A percentile compares a stretch with the other conserved stretches of the same genome.
These are phyloP conservation scores for Fusarium hainanense DNA, from an alignment of 2,329 filamentous ascomycete species.

Conservation along the genomic window DNA sequence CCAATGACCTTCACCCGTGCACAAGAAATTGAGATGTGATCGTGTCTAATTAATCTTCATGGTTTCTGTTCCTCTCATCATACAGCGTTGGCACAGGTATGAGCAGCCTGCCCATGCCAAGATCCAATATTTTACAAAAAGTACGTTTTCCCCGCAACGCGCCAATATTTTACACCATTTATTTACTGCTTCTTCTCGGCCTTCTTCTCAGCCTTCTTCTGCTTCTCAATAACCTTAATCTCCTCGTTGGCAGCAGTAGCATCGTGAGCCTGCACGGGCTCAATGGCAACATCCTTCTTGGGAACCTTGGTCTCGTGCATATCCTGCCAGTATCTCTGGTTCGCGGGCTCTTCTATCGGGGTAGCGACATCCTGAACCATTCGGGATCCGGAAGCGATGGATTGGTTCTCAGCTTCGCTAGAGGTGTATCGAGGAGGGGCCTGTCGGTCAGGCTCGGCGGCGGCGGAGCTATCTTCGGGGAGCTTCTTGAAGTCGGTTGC, in stretches of 20 bases:
- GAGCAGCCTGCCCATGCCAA: slow-evolving; percentile 29
- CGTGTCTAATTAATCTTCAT: slow-evolving; percentile 43
- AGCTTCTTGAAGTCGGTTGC: not conserved
- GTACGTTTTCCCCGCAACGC: slow-evolving; percentile 22
- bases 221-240: slow-evolving; percentile 30
- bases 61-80: slow-evolving; percentile 37
- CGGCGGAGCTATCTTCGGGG: not conserved
- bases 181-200: slow-evolving; percentile 19
- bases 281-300: slow-evolving; percentile 27
- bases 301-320: slow-evolving; percentile 15
- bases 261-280: slow-evolving; percentile 42
- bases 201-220: slow-evolving; percentile 30
- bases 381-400: slow-evolving; percentile 7
- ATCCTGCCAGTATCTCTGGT: slow-evolving; percentile 22
- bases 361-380: slow-evolving; percentile 26
- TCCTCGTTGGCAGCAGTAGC: slow-evolving; percentile 47
- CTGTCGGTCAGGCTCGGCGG: not conserved
- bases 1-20: not conserved
- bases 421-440: not conserved
- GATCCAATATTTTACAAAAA: slow-evolving; percentile 41
- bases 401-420: slow-evolving; percentile 5
- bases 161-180: slow-evolving; percentile 4
- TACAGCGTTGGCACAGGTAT: slow-evolving; percentile 45
- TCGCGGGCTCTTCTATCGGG: slow-evolving; percentile 23
- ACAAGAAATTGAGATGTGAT: slow-evolving; percentile 42